Evolutionary conservation across 352 stramenopile genomes (phyloP).

Genomic region (Aphanomyces euteiches): DNA sequence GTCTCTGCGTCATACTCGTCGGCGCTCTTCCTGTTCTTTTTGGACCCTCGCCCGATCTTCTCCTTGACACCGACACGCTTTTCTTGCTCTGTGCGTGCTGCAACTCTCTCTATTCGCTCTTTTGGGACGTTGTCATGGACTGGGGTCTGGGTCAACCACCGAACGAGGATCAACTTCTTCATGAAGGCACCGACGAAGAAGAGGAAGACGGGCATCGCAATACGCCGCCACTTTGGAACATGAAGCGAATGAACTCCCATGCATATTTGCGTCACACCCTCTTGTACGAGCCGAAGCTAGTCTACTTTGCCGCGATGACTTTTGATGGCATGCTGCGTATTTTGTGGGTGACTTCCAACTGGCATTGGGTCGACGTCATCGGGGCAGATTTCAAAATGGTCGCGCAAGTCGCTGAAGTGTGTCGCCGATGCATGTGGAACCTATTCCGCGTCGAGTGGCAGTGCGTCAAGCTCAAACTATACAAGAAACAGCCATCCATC

Average conservation of each 20-base stretch:
- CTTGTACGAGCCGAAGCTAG: slow-evolving; percentile 47
- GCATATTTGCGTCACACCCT: slow-evolving; percentile 63
- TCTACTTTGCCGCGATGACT: slow-evolving; percentile 92
- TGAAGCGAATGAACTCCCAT: neutral
- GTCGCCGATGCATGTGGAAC: slow-evolving; percentile 91
- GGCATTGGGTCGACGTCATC: slow-evolving; percentile 59
- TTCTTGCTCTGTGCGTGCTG: slow-evolving; percentile 80
- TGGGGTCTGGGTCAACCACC: slow-evolving; percentile 87
- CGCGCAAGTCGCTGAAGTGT: slow-evolving; percentile 88
- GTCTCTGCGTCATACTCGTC: slow-evolving; percentile 70
- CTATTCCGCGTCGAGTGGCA: slow-evolving; percentile 92
- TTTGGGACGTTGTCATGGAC: slow-evolving; percentile 97
- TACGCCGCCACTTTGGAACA: slow-evolving; percentile 18
- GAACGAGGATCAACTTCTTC: neutral
- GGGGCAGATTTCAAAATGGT: slow-evolving; percentile 79
- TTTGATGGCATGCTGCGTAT: slow-evolving; percentile 93
- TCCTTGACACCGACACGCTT: slow-evolving; percentile 54
- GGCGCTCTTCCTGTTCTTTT: slow-evolving; percentile 73
- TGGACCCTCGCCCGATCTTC: slow-evolving; percentile 34
- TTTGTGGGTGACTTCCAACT: slow-evolving; percentile 92
- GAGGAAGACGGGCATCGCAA: slow-evolving; percentile 37
- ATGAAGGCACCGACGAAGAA: neutral
- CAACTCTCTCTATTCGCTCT: slow-evolving; percentile 95
- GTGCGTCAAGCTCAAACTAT: slow-evolving; percentile 66
- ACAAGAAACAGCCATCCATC: neutral